A percentile compares a stretch with the other conserved stretches of the same genome.
Evolutionary conservation across 2,329 filamentous ascomycete species (phyloP).

Genomic region (Fusarium poae): DNA sequence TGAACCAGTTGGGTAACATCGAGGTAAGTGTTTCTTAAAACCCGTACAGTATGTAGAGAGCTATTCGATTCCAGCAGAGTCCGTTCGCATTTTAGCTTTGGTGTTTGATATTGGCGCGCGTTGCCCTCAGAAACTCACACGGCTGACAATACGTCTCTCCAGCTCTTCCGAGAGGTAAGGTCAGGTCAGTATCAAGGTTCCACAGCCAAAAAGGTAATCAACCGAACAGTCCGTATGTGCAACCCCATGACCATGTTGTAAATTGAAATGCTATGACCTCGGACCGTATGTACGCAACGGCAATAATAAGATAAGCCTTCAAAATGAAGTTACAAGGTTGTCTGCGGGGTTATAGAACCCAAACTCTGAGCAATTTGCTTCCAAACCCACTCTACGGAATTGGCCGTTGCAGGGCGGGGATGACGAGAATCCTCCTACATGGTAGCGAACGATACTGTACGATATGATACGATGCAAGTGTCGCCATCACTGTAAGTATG

Average conservation of each 20-base stretch:
- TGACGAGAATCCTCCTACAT: conserved; percentile 16
- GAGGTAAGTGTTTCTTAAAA: neutral
- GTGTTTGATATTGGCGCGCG: conserved; percentile 29
- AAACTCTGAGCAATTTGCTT: conserved; percentile 37
- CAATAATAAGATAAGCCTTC: neutral
- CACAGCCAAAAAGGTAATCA: conserved; percentile 13
- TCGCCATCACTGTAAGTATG: conserved; percentile 17
- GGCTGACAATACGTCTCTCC: conserved; percentile 11
- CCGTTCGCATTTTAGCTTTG: conserved; percentile 16
- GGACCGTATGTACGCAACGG: conserved; percentile 19
- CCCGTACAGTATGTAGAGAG: neutral
- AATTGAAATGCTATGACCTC: conserved; percentile 25
- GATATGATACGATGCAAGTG: conserved; percentile 9
- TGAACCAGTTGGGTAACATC: neutral
- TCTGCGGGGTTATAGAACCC: conserved; percentile 36
- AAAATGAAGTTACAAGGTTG: conserved; percentile 37
- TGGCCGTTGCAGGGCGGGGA: conserved; percentile 26
- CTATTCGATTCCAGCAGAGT: neutral
- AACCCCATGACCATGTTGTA: conserved; percentile 28
- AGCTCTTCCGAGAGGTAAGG: conserved; percentile 9
- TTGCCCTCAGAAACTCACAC: conserved; percentile 31
- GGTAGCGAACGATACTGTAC: conserved; percentile 26
- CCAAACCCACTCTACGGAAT: conserved; percentile 30
- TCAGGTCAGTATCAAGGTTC: conserved; percentile 10
- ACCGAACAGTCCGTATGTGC: conserved; percentile 7